Base-by-base conservation (phyloP, 1,284 basidiomycete genomes). In the Ustilago shanxiensis region DNA sequence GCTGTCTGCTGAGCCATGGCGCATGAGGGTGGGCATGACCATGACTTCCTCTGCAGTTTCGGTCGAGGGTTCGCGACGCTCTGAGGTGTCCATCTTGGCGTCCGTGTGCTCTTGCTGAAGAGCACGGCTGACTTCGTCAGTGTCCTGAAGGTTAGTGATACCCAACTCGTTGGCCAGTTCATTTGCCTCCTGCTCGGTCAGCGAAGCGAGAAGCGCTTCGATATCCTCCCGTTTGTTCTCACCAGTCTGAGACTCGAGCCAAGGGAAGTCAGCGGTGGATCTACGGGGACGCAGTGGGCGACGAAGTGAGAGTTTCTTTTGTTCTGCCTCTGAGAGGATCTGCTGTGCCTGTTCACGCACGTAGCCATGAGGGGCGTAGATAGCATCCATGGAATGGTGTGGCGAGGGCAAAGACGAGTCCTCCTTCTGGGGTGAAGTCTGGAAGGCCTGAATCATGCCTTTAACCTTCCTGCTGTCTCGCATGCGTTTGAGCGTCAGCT, bases 401-500 rank as follows among this genome's bases (percentile, higher is more conserved):
- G 66, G 47, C 54, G 63, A 58, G 16, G 62, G 44, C 4, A 65
- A 16, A 9, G 62, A 50, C 9, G 61, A 7, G 5, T 61, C 60
- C 11, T 75, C 63, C 18, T 59, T 67, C 6, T 63, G 45, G 5
- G 69, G 70, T 47, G 70, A 71, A 20, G 67, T 68, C 63, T 83
- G 77, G 57, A 83, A 83, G 9, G 74, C 74, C 16, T 71, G 63
- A 31, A 83, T 83, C 70, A 83, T 81, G 7, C 78, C 77, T 16
- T 60, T 58, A 10, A 83, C 77, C 41, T 72, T 73, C 16, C 73
- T 69, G 33, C 76, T 78, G 59, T 83, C 80, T n/a, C 79, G 72
- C 66, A 82, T 69, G 39, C 80, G 75, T 52, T 80, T 82, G 16
- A 82, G 61, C 18, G 80, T 82, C 16, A 74, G 66, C 59, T 74